Conservation (phyloP, 257 asterid genomes). For the Solanum piurae region DNA sequence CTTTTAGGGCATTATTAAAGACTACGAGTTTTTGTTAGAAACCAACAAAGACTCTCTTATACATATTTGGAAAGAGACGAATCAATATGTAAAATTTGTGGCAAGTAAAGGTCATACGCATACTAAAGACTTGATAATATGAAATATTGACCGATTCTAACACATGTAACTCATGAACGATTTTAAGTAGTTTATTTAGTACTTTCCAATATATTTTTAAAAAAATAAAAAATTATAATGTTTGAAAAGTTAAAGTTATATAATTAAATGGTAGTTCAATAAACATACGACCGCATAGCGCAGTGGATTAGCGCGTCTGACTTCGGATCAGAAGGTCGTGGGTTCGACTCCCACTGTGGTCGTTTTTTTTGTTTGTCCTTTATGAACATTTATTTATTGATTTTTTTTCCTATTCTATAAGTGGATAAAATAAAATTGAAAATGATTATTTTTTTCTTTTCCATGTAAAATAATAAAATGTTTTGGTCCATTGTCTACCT, state of each 20-base stretch:
- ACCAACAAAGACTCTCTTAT: neutral
- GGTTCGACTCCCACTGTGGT: constrained; percentile 99
- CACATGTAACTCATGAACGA: neutral
- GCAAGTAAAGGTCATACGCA: neutral
- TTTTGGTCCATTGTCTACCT: neutral
- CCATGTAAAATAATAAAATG: neutral
- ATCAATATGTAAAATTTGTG: fast-evolving
- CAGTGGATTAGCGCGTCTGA: constrained; percentile 99
- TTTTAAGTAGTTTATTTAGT: neutral
- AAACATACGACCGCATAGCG: constrained; percentile 82
- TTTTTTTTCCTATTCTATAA: neutral
- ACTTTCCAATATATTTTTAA: neutral
- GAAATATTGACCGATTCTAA: too few species aligned
- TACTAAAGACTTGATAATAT: neutral
- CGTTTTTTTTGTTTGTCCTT: constrained; percentile 1
- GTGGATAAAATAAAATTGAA: neutral
- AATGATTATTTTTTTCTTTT: neutral
- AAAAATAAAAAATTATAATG: neutral
- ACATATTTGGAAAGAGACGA: too few species aligned
- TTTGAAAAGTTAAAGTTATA: neutral
- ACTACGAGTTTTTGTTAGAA: neutral
- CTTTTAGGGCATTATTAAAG: too few species aligned
- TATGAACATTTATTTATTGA: neutral
- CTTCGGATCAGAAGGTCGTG: constrained; percentile 99
- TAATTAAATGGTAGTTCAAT: fast-evolving